A percentile compares a stretch with the other conserved stretches of the same genome.
These are phyloP conservation scores for Aspergillus sp. DNA, from an alignment of 2,329 filamentous ascomycete genomes.

Conservation along the genomic window DNA sequence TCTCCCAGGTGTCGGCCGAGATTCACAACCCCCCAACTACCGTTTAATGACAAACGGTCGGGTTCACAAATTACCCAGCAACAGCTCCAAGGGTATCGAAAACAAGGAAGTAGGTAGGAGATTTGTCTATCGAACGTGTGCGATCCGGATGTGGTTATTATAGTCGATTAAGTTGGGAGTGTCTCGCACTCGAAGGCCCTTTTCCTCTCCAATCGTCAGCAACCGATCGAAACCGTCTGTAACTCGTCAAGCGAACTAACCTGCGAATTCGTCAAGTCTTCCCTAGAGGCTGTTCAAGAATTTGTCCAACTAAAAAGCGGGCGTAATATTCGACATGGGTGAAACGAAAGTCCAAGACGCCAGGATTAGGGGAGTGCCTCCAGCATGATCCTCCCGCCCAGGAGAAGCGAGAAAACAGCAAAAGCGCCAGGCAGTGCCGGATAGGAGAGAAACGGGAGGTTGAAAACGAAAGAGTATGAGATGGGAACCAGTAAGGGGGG, in stretches of 20 bases:
- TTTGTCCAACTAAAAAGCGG: slow-evolving; percentile 3
- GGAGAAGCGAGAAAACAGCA: slow-evolving; percentile 22
- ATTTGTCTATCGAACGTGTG: not conserved
- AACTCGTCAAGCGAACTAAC: not conserved
- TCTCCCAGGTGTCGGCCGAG: not conserved
- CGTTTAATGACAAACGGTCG: not conserved
- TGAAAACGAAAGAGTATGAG: slow-evolving; percentile 4
- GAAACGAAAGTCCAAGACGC: slow-evolving; percentile 10
- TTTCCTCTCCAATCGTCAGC: not conserved
- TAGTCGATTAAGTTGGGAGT: not conserved
- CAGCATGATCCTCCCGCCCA: slow-evolving; percentile 13
- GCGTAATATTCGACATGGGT: slow-evolving; percentile 7
- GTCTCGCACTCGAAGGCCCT: slow-evolving; percentile 4
- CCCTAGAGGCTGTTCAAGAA: not conserved
- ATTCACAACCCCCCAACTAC: not conserved
- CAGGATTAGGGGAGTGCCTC: slow-evolving; percentile 16
- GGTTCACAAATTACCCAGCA: not conserved
- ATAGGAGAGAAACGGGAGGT: not conserved
- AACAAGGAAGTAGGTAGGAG: not conserved
- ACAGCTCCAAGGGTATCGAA: not conserved
- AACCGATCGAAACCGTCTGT: not conserved
- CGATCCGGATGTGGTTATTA: not conserved
- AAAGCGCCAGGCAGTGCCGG: slow-evolving; percentile 4
- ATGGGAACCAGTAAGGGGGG: not conserved
- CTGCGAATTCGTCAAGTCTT: not conserved